Evolutionary conservation across 495 filamentous ascomycete genomes (phyloP).

Genomic region (Amphirosellinia nigrospora): DNA sequence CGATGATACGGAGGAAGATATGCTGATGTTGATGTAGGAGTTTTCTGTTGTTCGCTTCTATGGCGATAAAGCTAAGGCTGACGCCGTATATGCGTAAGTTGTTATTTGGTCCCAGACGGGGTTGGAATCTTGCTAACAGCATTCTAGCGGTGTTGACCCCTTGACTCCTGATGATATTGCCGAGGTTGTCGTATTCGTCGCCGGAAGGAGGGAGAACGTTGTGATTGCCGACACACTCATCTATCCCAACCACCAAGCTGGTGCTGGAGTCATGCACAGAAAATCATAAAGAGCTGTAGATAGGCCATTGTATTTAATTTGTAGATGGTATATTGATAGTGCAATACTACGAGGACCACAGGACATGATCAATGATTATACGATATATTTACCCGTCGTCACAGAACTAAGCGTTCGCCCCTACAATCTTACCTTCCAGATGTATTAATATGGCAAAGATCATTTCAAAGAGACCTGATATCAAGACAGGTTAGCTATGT

Average conservation of each 20-base stretch:
- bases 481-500: conserved; percentile 13
- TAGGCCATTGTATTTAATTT: conserved; percentile 7
- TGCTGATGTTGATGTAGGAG: conserved; percentile 58
- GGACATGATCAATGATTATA: not conserved
- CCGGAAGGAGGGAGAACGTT: conserved; percentile 89
- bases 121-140: conserved; percentile 28
- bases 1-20: not conserved
- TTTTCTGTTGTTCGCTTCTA: conserved; percentile 94
- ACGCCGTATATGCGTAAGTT: conserved; percentile 89
- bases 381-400: not conserved
- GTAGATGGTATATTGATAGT: conserved; percentile 6
- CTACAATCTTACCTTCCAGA: not conserved
- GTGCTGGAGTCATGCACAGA: conserved; percentile 44
- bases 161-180: conserved; percentile 94
- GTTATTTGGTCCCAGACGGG: not conserved
- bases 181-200: conserved; percentile 91
- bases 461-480: not conserved
- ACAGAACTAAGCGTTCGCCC: not conserved
- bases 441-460: not conserved
- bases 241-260: conserved; percentile 77
- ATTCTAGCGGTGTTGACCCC: conserved; percentile 78
- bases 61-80: conserved; percentile 92
- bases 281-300: conserved; percentile 29
- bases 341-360: not conserved
- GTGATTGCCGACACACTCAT: conserved; percentile 91